Evolutionary conservation across 805 yeast genomes (phyloP).

Genomic region (Saturnispora saitoi): DNA sequence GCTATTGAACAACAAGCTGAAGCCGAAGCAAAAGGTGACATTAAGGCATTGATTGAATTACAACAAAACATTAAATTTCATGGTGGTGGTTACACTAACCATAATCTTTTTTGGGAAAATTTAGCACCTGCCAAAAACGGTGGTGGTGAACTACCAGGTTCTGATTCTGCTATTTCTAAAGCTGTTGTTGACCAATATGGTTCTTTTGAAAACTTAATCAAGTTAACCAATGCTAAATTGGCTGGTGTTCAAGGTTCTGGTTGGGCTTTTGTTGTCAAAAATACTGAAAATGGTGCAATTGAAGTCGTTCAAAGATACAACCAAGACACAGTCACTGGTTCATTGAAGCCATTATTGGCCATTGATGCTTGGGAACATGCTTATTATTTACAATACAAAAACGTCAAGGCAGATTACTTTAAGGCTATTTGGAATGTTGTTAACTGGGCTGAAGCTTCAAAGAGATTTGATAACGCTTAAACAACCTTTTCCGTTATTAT

Average conservation of each 20-base stretch:
- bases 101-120: conserved; percentile 80
- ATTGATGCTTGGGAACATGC: conserved; percentile 98
- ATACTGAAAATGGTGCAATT: conserved; percentile 62
- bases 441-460: conserved; percentile 87
- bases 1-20: conserved; percentile 66
- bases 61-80: conserved; percentile 79
- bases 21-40: conserved; percentile 52
- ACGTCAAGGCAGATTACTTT: conserved; percentile 86
- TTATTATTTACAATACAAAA: conserved; percentile 86
- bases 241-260: conserved; percentile 94
- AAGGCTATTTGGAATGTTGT: conserved; percentile 90
- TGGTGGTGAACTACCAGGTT: conserved; percentile 63
- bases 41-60: conserved; percentile 50
- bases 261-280: conserved; percentile 87
- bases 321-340: conserved; percentile 77
- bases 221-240: conserved; percentile 55
- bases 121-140: conserved; percentile 66
- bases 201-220: conserved; percentile 57
- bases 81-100: conserved; percentile 89
- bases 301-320: conserved; percentile 76
- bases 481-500: not conserved
- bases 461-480: conserved; percentile 43
- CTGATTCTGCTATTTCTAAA: conserved; percentile 47
- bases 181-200: conserved; percentile 63
- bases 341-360: conserved; percentile 69